A percentile compares a stretch with the other conserved stretches of the same genome.
phyloP scores from a whole-genome alignment of 371 early-diverging fungal species.

The Apophysomyces trapeziformis region DNA sequence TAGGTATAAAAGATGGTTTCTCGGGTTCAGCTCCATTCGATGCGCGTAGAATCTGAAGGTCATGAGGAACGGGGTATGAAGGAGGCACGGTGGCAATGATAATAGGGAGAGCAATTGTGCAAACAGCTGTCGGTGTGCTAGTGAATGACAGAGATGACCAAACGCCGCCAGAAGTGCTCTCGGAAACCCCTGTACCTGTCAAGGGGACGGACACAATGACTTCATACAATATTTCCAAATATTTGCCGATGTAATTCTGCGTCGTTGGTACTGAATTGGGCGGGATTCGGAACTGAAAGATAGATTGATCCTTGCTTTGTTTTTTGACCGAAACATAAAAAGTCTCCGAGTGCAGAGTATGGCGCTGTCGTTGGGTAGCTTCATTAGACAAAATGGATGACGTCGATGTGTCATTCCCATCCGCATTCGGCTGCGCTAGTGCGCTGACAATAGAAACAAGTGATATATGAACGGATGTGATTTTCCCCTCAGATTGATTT shows the following conservation, averaged over 20 bases:
- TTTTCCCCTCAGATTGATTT: constrained; percentile 47
- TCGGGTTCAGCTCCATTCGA: constrained; percentile 15
- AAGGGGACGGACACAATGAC: constrained; percentile 40
- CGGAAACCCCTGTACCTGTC: constrained; percentile 5
- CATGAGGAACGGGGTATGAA: constrained; percentile 24
- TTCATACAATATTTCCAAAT: constrained; percentile 37
- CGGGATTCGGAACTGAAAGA: constrained; percentile 42
- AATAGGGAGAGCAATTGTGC: constrained; percentile 31
- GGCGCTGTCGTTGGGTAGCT: constrained; percentile 27
- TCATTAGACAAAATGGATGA: constrained; percentile 3
- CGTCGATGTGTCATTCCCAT: background rate
- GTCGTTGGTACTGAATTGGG: constrained; percentile 38
- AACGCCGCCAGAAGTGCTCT: constrained; percentile 14
- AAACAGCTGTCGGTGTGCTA: constrained; percentile 12
- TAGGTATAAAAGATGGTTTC: constrained; percentile 35
- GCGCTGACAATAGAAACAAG: constrained; percentile 21
- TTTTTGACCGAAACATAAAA: constrained; percentile 36
- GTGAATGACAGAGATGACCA: constrained; percentile 12
- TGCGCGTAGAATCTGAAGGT: constrained; percentile 31
- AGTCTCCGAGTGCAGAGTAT: constrained; percentile 36
- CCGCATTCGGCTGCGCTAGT: background rate
- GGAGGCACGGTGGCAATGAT: constrained; percentile 41
- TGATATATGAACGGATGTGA: constrained; percentile 35
- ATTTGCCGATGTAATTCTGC: constrained; percentile 24
- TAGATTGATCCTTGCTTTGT: constrained; percentile 22